Conservation (phyloP, 1,284 basidiomycete species). For the Apiotrichum gamsii region DNA sequence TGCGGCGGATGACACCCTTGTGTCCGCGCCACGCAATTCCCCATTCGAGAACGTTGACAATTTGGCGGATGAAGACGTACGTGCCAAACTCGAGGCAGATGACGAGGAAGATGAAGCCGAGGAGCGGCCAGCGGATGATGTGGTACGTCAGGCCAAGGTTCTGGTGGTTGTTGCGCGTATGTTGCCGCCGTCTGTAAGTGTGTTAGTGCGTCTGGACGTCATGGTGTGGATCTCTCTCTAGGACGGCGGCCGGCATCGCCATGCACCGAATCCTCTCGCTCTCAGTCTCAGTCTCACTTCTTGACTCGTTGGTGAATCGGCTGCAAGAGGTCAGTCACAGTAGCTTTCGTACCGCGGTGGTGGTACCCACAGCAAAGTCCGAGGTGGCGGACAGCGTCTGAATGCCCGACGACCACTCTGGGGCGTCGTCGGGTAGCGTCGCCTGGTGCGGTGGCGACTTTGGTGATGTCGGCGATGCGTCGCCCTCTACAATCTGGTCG, state of each 20-base stretch:
- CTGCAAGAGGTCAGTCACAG: slow-evolving; percentile 10
- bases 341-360: neutral
- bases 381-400: slow-evolving; percentile 80
- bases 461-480: slow-evolving; percentile 26
- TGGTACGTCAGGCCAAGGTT: slow-evolving; percentile 72
- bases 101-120: slow-evolving; percentile 73
- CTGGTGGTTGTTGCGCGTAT: slow-evolving; percentile 46
- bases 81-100: slow-evolving; percentile 80
- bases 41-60: slow-evolving; percentile 91
- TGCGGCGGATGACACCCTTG: slow-evolving; percentile 69
- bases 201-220: neutral
- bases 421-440: neutral
- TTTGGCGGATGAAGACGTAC: slow-evolving; percentile 79
- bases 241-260: neutral
- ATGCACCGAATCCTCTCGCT: no score
- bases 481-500: slow-evolving; percentile 32
- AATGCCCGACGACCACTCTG: slow-evolving; percentile 31
- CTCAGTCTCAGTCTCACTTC: slow-evolving; percentile 22
- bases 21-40: slow-evolving; percentile 81
- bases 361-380: slow-evolving; percentile 64
- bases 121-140: slow-evolving; percentile 77
- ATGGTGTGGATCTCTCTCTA: no score
- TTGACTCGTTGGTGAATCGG: slow-evolving; percentile 74
- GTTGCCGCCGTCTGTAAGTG: slow-evolving; percentile 7
- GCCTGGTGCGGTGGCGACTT: slow-evolving; percentile 23